These are phyloP conservation scores for Nissolia schottii DNA, from an alignment of 306 rosid species.

Conservation along the genomic window DNA sequence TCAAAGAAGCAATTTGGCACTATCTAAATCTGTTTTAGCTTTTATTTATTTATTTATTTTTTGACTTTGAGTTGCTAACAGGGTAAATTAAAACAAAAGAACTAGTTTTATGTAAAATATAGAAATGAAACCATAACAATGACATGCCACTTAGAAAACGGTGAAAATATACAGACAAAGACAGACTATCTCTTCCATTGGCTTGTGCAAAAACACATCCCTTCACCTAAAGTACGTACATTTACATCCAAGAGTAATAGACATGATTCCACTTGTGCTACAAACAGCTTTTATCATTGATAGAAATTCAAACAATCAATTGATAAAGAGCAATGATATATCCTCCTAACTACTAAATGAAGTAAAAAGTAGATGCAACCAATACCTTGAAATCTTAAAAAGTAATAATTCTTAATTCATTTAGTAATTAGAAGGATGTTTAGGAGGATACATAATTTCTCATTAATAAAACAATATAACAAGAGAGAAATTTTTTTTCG, in stretches of 20 bases:
- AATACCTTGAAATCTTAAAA: too few species aligned
- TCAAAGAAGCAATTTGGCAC: background rate
- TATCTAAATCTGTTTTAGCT: background rate
- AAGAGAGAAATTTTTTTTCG: background rate
- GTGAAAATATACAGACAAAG: background rate
- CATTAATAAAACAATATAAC: background rate
- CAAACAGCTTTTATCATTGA: background rate
- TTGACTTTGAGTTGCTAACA: background rate
- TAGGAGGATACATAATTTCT: too few species aligned
- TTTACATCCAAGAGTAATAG: background rate
- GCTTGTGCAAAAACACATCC: background rate
- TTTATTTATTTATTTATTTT: too few species aligned
- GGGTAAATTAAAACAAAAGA: background rate
- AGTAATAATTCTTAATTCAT: too few species aligned
- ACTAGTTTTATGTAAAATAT: background rate
- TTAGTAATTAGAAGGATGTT: too few species aligned
- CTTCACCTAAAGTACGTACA: background rate
- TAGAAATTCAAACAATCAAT: background rate
- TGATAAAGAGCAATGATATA: background rate
- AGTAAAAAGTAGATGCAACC: too few species aligned
- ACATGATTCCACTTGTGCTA: conserved; percentile 2
- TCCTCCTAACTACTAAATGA: too few species aligned
- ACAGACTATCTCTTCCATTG: background rate
- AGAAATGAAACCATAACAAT: background rate
- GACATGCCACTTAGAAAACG: background rate